Percentiles rank a stretch among this genome's conserved stretches.
Conservation (phyloP, 73 alveolate genomes). For the Durusdinium trenchii region DNA sequence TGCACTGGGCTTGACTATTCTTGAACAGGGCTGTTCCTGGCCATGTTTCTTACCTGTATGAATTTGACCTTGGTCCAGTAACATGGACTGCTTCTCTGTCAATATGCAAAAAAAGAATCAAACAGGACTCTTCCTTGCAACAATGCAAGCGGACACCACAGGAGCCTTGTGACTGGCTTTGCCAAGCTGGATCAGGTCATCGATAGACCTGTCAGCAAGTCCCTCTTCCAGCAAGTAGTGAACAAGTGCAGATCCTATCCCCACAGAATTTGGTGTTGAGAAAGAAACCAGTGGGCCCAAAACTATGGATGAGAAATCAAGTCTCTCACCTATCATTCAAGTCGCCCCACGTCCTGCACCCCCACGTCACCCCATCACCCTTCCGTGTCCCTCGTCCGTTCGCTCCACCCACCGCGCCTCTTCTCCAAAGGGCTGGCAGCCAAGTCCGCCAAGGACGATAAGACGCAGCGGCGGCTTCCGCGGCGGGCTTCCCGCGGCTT, state of each 20-base stretch:
- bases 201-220: conserved; percentile 45
- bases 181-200: conserved; percentile 65
- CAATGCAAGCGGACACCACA: not conserved
- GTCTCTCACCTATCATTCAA: no score
- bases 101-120: not conserved
- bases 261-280: not conserved
- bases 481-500: no score
- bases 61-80: no score
- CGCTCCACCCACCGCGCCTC: no score
- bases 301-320: no score
- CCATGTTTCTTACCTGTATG: no score
- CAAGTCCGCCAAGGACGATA: conserved; percentile 68
- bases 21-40: no score
- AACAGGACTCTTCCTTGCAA: not conserved
- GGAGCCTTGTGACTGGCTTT: conserved; percentile 65
- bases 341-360: no score
- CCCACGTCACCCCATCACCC: no score
- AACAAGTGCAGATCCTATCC: not conserved
- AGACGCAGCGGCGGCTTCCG: conserved; percentile 70
- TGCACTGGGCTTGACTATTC: no score
- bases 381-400: no score
- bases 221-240: not conserved
- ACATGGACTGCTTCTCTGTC: no score
- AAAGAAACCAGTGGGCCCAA: not conserved
- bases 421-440: conserved; percentile 65